Evolutionary conservation across 352 stramenopile genomes (phyloP), one percentile per base, ranked within the genome.

Genomic region (Phytophthora pluvialis): DNA sequence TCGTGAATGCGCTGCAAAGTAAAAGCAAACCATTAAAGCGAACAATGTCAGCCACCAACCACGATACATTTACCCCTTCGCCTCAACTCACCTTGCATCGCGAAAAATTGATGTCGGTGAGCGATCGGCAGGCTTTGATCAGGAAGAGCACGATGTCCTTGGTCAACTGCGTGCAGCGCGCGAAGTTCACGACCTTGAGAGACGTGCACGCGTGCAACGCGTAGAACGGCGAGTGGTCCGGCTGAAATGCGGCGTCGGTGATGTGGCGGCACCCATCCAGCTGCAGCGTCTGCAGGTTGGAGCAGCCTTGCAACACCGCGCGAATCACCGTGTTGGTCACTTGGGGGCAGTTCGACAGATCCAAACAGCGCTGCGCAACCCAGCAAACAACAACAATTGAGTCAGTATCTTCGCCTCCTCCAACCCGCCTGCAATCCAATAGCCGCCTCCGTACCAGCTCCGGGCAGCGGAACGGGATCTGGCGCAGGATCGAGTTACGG

Each of bases 251-350:
- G 3, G 86, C 85, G 58, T 96, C 88, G 0, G 88, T 96, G 72
- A 95, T 92, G 68, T 95, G 86, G 53, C 85, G 83, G 52, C 86
- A 95, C 58, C 86, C 87, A 68, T 94, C 88, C 36, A 96, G 70
- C n/a, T 86, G 81, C 56, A 96, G 68, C 35, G 78, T 88, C 73
- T 94, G 84, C 44, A 96, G 71, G 35, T 76, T 77, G 44, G 80
- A 67, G 61, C 88, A 96, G 9, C 86, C 85, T 51, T 94, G 88
- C 31, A 96, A 66, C 51, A 95, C 79, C 15, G 83, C 78, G 16
- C 84, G 86, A 47, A 96, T 80, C 47, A 96, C 86, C 5, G 85
- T 85, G 70, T 95, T 96, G 69, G 80, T 95, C 53, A 96, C 88
- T 73, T 96, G 88, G n/a, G 76, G 66, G 57, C 86, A 96, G 60